Conservation (phyloP, 495 filamentous ascomycete species). For the Aspergillus asperescens region DNA sequence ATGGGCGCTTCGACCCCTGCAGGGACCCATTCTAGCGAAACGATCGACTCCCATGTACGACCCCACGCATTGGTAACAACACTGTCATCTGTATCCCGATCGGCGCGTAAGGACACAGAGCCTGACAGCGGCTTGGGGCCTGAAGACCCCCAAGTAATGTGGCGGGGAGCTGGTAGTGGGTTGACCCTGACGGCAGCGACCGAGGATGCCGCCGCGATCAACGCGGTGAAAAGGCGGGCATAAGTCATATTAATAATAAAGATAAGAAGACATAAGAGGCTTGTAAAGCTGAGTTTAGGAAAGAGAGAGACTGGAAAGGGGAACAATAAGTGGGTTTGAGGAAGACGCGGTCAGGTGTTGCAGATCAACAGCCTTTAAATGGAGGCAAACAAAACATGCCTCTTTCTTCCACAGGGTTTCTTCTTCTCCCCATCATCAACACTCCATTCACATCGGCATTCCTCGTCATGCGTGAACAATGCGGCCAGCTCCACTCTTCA, state of each 20-base stretch:
- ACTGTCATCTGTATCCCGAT: constrained; percentile 21
- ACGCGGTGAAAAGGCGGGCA: constrained; percentile 22
- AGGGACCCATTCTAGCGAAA: constrained; percentile 47
- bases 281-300: not conserved
- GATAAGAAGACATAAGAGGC: not conserved
- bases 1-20: constrained; percentile 47
- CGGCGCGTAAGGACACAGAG: constrained; percentile 21
- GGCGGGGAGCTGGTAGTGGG: constrained; percentile 49
- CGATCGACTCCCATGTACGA: constrained; percentile 44
- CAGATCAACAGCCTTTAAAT: not conserved
- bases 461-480: not conserved
- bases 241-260: constrained; percentile 27
- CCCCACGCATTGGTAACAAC: constrained; percentile 42
- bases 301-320: not conserved
- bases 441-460: not conserved
- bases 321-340: not conserved
- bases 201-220: constrained; percentile 25
- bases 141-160: constrained; percentile 49
- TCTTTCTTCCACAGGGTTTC: too few relatives aligned
- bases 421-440: not conserved
- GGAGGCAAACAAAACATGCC: not conserved
- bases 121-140: constrained; percentile 39
- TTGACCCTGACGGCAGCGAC: constrained; percentile 46
- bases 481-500: too few relatives aligned
- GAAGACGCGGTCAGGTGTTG: not conserved